These are phyloP conservation scores for Blastomyces gilchristii DNA, from an alignment of 2,329 filamentous ascomycete genomes.

Conservation along the genomic window DNA sequence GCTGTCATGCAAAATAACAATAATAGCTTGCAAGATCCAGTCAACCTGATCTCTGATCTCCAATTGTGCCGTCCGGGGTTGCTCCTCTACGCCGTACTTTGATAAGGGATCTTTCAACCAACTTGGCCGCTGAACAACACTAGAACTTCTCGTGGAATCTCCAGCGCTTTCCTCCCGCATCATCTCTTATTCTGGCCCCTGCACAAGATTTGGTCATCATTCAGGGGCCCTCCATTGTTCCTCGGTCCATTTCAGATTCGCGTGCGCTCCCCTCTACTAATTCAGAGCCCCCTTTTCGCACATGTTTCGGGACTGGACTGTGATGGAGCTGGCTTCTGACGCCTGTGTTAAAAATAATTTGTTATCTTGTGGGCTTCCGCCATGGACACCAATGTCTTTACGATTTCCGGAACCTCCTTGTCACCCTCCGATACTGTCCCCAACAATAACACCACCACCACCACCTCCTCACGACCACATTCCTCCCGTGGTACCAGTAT, in stretches of 20 bases:
- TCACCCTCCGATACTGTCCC: neutral
- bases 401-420: neutral
- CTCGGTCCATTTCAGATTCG: slow-evolving; percentile 5
- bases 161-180: neutral
- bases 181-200: neutral
- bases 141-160: neutral
- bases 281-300: neutral
- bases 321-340: slow-evolving; percentile 4
- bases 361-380: neutral
- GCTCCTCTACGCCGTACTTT: neutral
- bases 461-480: neutral
- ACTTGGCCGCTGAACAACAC: neutral
- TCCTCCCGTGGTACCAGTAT: slow-evolving; percentile 9
- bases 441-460: neutral
- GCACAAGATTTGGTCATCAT: neutral
- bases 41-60: neutral
- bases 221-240: neutral
- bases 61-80: neutral
- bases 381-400: slow-evolving; percentile 3
- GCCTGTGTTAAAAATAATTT: neutral
- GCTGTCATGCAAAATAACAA: neutral
- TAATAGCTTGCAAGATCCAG: neutral
- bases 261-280: slow-evolving; percentile 7
- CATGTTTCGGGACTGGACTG: neutral
- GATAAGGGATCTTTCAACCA: neutral